Base-by-base conservation (phyloP, 2,329 filamentous ascomycete species). In the Aureobasidium melanogenum region DNA sequence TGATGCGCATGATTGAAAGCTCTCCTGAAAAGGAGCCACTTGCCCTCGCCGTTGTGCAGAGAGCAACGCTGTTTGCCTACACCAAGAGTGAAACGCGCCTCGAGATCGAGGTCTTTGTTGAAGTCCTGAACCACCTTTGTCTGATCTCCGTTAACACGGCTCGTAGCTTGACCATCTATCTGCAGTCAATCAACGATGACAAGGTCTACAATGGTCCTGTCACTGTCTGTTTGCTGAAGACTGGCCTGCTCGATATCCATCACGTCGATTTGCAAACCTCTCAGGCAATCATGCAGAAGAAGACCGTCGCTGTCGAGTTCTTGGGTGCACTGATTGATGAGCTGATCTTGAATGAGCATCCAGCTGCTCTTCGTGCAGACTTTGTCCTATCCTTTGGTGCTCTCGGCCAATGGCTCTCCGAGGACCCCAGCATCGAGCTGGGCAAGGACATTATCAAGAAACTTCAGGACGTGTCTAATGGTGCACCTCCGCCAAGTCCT, bases 331-430 rank as follows among this genome's bases (percentile, higher is more conserved):
- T 97, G 46, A 79, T 96, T 65, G 88, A 94, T 66, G 83, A 90
- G 46, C 84, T 92, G 0, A 77, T 97, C 9, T 82, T 96, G 54
- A 89, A 84, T 66, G 89, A 91, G 51, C 84, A 86, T 47, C 89
- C 91, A 0, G 83, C 88, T 41, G 88, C 88, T 1, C 78, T 97
- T 51, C 88, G 91, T 67, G 86, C 91, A 1, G 91, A 97, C 74
- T 95, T 97, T 69, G 86, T 90, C 7, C 83, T 85, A 64, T 95
- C 90, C 62, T 80, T 96, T 60, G 87, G 93, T 66, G 88, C 86
- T 50, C 86, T 94, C 43, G 92, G 88, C 76, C 78, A 84, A 50
- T 96, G 91, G 91, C 83, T 96, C 36, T 77, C 79, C 7, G 88
- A 92, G 65, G 87, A 95, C 17, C 82, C 88, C 1, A 80, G 80